Percentiles rank a stretch among this genome's conserved stretches.
phyloP scores from a whole-genome alignment of 2,329 filamentous ascomycete species.

The Fragosphaeria purpurea region DNA sequence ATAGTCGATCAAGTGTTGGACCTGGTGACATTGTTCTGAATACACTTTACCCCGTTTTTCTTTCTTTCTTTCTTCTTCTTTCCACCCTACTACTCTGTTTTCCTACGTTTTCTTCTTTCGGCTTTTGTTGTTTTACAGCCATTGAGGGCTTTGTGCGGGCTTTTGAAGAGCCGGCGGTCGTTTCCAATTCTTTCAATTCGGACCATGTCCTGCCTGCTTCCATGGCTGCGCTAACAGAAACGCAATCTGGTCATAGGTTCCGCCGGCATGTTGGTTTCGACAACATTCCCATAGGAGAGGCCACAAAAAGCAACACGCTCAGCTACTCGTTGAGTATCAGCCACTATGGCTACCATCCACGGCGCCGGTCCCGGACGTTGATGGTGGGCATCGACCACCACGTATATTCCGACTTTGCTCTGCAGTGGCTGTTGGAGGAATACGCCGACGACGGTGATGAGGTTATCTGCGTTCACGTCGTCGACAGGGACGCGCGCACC shows the following conservation, averaged over 20 bases:
- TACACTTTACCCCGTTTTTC: neutral
- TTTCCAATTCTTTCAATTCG: no score
- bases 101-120: no score
- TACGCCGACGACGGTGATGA: slow-evolving; percentile 90
- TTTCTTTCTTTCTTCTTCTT: neutral
- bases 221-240: slow-evolving; percentile 35
- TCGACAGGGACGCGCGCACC: slow-evolving; percentile 69
- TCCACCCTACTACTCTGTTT: no score
- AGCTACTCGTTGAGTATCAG: slow-evolving; percentile 77
- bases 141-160: no score
- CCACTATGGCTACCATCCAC: slow-evolving; percentile 76
- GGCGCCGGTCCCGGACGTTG: slow-evolving; percentile 74
- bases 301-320: slow-evolving; percentile 47
- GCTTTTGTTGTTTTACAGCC: no score
- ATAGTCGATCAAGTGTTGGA: no score
- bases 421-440: slow-evolving; percentile 88
- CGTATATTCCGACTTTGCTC: slow-evolving; percentile 80
- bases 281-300: slow-evolving; percentile 47
- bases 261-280: slow-evolving; percentile 51
- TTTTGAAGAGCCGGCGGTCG: no score
- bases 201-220: no score
- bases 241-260: slow-evolving; percentile 36
- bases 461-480: slow-evolving; percentile 78
- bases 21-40: no score
- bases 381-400: slow-evolving; percentile 88